These are phyloP conservation scores for Aspergillus carbonarius DNA, from an alignment of 2,329 filamentous ascomycete genomes.

Conservation along the genomic window DNA sequence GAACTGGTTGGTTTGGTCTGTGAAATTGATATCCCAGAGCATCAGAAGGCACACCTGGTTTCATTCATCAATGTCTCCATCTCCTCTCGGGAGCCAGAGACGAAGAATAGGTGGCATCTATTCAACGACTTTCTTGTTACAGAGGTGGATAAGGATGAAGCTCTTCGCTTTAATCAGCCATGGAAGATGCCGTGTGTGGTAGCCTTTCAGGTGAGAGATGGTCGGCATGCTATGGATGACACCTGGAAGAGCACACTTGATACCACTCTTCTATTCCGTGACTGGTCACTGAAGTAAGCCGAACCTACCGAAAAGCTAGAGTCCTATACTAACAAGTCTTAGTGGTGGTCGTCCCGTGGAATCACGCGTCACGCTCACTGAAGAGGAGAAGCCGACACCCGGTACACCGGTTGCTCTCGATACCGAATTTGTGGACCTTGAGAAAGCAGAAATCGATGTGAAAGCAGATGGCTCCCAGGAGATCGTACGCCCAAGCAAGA, in stretches of 20 bases:
- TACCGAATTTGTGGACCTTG: constrained; percentile 91
- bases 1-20: constrained; percentile 87
- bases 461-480: constrained; percentile 91
- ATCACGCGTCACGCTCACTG: constrained; percentile 39
- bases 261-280: constrained; percentile 77
- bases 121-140: constrained; percentile 97
- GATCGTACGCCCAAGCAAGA: constrained; percentile 85
- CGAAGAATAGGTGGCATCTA: constrained; percentile 79
- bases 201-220: constrained; percentile 77
- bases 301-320: background rate
- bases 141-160: constrained; percentile 75
- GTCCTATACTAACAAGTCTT: constrained; percentile 4
- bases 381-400: constrained; percentile 65
- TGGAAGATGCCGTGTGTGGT: constrained; percentile 94
- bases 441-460: constrained; percentile 92
- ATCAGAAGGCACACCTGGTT: constrained; percentile 86
- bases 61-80: constrained; percentile 78
- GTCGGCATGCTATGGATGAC: constrained; percentile 78
- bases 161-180: constrained; percentile 79
- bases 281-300: constrained; percentile 56
- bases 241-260: constrained; percentile 84
- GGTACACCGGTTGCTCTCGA: constrained; percentile 84
- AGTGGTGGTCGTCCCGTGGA: constrained; percentile 40
- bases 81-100: constrained; percentile 46
- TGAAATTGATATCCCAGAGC: constrained; percentile 81